These are phyloP conservation scores for Cladosporium sphaerospermum DNA, from an alignment of 2,329 filamentous ascomycete species.

Conservation along the genomic window DNA sequence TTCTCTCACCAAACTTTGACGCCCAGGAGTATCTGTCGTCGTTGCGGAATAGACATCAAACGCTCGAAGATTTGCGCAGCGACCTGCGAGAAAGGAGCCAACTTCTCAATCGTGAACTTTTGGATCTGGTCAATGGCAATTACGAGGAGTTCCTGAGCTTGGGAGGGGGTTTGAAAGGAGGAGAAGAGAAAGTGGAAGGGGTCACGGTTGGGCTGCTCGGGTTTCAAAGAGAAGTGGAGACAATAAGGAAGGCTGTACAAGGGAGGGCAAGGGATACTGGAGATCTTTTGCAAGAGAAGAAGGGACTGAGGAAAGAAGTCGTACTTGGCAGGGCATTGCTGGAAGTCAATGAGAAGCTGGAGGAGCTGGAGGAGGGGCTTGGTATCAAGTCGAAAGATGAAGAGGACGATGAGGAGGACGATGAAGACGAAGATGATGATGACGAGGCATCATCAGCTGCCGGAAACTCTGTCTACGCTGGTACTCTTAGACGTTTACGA, in stretches of 20 bases:
- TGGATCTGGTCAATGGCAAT: conserved; percentile 92
- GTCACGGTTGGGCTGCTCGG: conserved; percentile 80
- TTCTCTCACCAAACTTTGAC: conserved; percentile 70
- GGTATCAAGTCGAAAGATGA: conserved; percentile 41
- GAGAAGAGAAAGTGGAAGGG: conserved; percentile 86
- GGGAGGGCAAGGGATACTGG: conserved; percentile 59
- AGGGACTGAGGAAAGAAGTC: conserved; percentile 56
- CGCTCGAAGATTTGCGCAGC: conserved; percentile 82
- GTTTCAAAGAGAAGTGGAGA: conserved; percentile 75
- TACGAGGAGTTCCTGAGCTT: conserved; percentile 86
- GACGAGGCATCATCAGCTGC: conserved; percentile 28
- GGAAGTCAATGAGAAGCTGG: conserved; percentile 59
- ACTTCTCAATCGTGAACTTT: conserved; percentile 73
- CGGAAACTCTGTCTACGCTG: conserved; percentile 28
- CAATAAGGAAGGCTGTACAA: conserved; percentile 61
- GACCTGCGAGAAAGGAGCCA: conserved; percentile 78
- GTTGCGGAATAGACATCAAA: conserved; percentile 83
- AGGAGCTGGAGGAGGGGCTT: conserved; percentile 57
- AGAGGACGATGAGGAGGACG: conserved; percentile 22
- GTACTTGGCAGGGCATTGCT: conserved; percentile 57
- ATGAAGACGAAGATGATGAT: conserved; percentile 28
- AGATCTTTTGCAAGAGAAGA: conserved; percentile 59
- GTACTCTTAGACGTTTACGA: conserved; percentile 42
- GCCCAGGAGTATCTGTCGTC: conserved; percentile 77
- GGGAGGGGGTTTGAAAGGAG: conserved; percentile 73